phyloP scores from a whole-genome alignment of 2,329 filamentous ascomycete species.

The Hypocreales sp. region DNA sequence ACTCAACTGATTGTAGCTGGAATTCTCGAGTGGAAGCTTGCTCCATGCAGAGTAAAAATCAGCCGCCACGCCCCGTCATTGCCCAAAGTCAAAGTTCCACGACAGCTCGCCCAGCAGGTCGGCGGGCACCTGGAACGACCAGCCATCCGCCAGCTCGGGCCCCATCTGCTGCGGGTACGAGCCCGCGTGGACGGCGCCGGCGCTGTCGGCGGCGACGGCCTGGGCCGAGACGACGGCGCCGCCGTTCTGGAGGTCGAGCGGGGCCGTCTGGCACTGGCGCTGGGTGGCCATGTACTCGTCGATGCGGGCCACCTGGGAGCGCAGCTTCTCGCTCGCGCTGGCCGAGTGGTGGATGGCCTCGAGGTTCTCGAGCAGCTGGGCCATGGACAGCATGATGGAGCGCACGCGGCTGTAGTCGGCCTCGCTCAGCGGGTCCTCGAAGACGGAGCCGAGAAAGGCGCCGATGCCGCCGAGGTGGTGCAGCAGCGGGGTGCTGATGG shows the following conservation, averaged over 20 bases:
- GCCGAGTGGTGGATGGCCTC: conserved; percentile 8
- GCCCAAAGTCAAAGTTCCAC: conserved; percentile 7
- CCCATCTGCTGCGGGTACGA: background rate
- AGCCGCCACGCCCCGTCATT: too few species aligned
- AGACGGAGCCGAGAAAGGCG: conserved; percentile 16
- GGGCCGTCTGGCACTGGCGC: conserved; percentile 1
- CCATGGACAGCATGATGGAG: conserved; percentile 15
- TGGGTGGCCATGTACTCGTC: conserved; percentile 9
- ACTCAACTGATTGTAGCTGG: too few species aligned
- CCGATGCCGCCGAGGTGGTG: conserved; percentile 18
- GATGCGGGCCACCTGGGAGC: conserved; percentile 9
- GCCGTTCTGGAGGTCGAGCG: background rate
- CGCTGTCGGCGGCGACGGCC: background rate
- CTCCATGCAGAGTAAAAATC: too few species aligned
- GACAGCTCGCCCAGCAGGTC: conserved; percentile 7
- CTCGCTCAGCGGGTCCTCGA: conserved; percentile 15
- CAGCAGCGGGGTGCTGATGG: conserved; percentile 17
- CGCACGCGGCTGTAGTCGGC: conserved; percentile 11
- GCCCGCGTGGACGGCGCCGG: background rate
- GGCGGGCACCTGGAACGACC: conserved; percentile 37
- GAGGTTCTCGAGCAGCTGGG: conserved; percentile 13
- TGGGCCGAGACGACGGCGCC: background rate
- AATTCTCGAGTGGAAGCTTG: too few species aligned
- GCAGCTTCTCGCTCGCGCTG: conserved; percentile 9
- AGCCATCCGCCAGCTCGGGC: conserved; percentile 2